Evolutionary conservation across 768 basidiomycete species (phyloP).

Genomic region (Amyloporia xantha): DNA sequence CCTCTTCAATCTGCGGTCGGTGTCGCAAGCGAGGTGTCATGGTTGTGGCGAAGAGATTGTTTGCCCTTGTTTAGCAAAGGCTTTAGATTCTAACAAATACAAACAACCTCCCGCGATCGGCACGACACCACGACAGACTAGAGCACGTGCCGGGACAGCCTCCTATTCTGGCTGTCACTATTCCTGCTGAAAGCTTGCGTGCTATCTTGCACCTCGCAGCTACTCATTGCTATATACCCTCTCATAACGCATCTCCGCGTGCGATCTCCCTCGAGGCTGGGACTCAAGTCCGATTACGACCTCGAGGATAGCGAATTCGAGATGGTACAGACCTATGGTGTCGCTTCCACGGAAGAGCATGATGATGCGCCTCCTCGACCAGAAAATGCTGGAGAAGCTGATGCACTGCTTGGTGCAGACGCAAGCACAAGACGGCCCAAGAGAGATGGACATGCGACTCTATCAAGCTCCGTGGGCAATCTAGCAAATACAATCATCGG

Average conservation of each 20-base stretch:
- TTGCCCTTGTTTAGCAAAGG: slow-evolving; percentile 25
- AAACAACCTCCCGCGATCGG: slow-evolving; percentile 13
- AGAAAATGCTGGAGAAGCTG: slow-evolving; percentile 43
- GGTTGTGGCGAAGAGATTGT: too few relatives aligned
- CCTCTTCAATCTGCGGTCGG: slow-evolving; percentile 72
- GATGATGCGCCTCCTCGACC: slow-evolving; percentile 19
- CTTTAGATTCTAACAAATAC: slow-evolving; percentile 22
- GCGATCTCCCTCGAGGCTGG: too few relatives aligned
- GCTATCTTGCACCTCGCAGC: slow-evolving; percentile 1
- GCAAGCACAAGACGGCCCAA: slow-evolving; percentile 25
- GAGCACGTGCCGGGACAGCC: slow-evolving; percentile 2
- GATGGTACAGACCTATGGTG: slow-evolving; percentile 68
- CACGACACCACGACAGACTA: not conserved
- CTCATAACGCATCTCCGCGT: too few relatives aligned
- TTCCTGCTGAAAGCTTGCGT: slow-evolving; percentile 1
- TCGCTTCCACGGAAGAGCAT: slow-evolving; percentile 26
- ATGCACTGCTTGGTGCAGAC: slow-evolving; percentile 50
- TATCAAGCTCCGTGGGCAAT: slow-evolving; percentile 69
- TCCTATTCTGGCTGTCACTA: slow-evolving; percentile 8
- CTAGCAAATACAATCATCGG: slow-evolving; percentile 89
- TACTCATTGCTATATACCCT: too few relatives aligned
- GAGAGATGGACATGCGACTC: slow-evolving; percentile 60
- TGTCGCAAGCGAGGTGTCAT: slow-evolving; percentile 45
- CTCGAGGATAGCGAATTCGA: slow-evolving; percentile 33
- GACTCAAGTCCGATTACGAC: too few relatives aligned